phyloP scores from a whole-genome alignment of 1,284 basidiomycete genomes.

The Pulveroboletus sp. region DNA sequence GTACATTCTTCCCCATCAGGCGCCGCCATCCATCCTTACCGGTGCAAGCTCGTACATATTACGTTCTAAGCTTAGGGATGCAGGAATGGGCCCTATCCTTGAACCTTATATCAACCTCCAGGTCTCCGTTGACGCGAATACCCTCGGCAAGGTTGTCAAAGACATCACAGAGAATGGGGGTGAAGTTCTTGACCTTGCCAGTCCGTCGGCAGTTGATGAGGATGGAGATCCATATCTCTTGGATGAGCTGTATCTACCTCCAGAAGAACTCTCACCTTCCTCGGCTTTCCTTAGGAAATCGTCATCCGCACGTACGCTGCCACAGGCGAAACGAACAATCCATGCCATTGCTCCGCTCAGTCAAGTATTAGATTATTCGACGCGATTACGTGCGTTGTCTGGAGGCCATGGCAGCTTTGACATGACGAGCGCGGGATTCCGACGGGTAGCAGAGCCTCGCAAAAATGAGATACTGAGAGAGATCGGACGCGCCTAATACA shows the following conservation, averaged over 20 bases:
- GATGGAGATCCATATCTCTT: conserved; percentile 47
- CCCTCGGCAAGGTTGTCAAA: conserved; percentile 69
- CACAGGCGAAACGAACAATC: conserved; percentile 54
- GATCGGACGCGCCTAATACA: conserved; percentile 59
- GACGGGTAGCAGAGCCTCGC: conserved; percentile 53
- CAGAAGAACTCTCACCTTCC: conserved; percentile 67
- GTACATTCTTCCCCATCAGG: conserved; percentile 40
- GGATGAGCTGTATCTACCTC: conserved; percentile 71
- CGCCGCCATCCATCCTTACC: conserved; percentile 51
- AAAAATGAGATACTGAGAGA: conserved; percentile 69
- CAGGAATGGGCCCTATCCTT: conserved; percentile 65
- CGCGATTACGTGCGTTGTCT: conserved; percentile 72
- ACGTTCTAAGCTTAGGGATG: conserved; percentile 53
- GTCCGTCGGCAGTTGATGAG: conserved; percentile 38
- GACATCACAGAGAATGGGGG: conserved; percentile 74
- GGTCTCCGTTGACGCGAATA: conserved; percentile 60
- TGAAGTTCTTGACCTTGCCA: conserved; percentile 63
- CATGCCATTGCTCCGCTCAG: conserved; percentile 73
- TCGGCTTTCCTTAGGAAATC: conserved; percentile 38
- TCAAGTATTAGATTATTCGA: conserved; percentile 78
- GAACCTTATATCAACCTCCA: conserved; percentile 72
- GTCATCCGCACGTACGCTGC: conserved; percentile 29
- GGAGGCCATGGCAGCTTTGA: conserved; percentile 82
- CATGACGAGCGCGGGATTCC: conserved; percentile 75
- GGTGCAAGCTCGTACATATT: conserved; percentile 63